Base-by-base conservation (phyloP, 306 rosid species). In the Malus domestica region DNA sequence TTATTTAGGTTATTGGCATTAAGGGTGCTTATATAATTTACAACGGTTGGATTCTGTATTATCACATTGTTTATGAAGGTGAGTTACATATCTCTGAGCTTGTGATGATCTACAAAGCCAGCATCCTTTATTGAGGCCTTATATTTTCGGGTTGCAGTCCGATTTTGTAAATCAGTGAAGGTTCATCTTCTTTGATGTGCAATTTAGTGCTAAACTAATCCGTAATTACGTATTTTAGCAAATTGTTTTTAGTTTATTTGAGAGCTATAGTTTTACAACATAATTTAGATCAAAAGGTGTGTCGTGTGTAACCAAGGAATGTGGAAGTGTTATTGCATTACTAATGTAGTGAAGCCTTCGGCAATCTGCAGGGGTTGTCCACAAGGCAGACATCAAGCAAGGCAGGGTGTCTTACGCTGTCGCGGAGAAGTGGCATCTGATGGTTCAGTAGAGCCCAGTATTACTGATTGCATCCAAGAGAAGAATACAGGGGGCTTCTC, bases 371-470 rank as follows among this genome's bases (percentile, higher is more conserved):
- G 80, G 29, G 77, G 81, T 78, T 76, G 81, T 10, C 42, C 79
- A 63, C 72, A 65, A 57, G 79, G 67, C 42, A 67, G 32, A 71
- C 55, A 71, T 68, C 84, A 73, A 55, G 70, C 68, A 35, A 76
- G 69, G 71, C 57, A 32, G 60, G 78, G 42, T 57, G 60, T 74
- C 67, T 80, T 84, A 67, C 62, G 67, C 78, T 51, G 40, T 74
- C 45, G 54, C 63, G 82, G 80, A 57, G 80, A 76, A 65, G 76
- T 84, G 83, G 87, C 78, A 66, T 75, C 67, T 59, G 82, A 69
- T 74, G 62, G 55, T 84, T 72, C 81, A 84, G 76, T 79, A 23
- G 70, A 74, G 70, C 76, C 15, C 73, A 52, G 58, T 22, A 16
- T 85, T n/a, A 12, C 67, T 51, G 68, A 38, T 65, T 73, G 67